Conservation (phyloP, 805 yeast genomes). For the Jamesozyma gamospora region DNA sequence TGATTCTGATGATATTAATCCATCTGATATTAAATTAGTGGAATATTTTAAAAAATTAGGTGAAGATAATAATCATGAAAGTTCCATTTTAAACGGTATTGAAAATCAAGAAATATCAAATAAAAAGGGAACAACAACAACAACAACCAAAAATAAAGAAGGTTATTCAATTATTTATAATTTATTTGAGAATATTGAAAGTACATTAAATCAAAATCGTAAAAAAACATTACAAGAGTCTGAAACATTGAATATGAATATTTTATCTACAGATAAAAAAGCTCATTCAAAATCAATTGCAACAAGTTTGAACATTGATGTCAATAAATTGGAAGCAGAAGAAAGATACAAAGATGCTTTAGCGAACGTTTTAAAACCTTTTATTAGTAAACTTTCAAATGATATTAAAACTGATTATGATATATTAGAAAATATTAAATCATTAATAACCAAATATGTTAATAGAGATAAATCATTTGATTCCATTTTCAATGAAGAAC, state of each 20-base stretch:
- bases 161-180: slow-evolving; percentile 4
- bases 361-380: slow-evolving; percentile 16
- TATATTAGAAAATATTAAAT: slow-evolving; percentile 10
- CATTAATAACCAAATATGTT: slow-evolving; percentile 8
- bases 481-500: slow-evolving; percentile 2
- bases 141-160: background rate
- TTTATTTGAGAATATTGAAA: slow-evolving; percentile 6
- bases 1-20: background rate
- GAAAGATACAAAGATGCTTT: slow-evolving; percentile 17
- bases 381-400: slow-evolving; percentile 6
- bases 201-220: slow-evolving; percentile 3
- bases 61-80: background rate
- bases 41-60: slow-evolving; percentile 3
- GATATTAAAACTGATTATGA: slow-evolving; percentile 20
- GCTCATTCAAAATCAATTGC: background rate
- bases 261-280: background rate
- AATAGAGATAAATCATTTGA: slow-evolving; percentile 10
- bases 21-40: slow-evolving; percentile 2
- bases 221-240: slow-evolving; percentile 4
- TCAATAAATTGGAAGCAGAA: slow-evolving; percentile 12
- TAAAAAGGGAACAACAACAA: background rate
- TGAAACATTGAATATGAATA: slow-evolving; percentile 1
- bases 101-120: background rate
- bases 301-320: slow-evolving; percentile 4
- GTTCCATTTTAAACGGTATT: background rate